A percentile compares a stretch with the other conserved stretches of the same genome.
Conservation (phyloP, 805 yeast species). For the Nakazawaea pomicola region DNA sequence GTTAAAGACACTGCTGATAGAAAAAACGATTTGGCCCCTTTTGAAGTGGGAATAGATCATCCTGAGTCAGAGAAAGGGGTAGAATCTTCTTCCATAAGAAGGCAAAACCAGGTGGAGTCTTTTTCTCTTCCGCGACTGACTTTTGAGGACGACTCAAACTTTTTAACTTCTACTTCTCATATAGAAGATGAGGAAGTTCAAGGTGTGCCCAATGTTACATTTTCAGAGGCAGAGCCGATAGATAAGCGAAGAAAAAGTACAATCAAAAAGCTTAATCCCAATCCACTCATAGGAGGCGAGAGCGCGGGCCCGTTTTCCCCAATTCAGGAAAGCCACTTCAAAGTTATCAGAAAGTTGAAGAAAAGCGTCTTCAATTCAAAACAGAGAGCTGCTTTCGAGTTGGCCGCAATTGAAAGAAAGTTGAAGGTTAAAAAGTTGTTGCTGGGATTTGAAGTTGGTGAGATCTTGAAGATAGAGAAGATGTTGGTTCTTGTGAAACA, state of each 20-base stretch:
- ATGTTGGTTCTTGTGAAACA: constrained; percentile 62
- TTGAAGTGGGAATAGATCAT: no score
- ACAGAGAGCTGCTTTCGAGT: constrained; percentile 15
- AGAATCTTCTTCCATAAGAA: not conserved
- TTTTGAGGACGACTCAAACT: no score
- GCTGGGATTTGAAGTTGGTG: constrained; percentile 43
- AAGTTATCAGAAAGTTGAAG: constrained; percentile 19
- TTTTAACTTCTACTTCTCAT: no score
- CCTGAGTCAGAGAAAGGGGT: no score
- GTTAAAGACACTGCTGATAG: no score
- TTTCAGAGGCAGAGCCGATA: no score
- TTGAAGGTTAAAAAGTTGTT: constrained; percentile 23
- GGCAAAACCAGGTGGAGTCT: no score
- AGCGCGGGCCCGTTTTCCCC: constrained; percentile 13
- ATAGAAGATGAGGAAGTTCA: not conserved
- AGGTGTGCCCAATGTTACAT: not conserved
- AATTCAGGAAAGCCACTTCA: constrained; percentile 16
- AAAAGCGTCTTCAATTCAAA: constrained; percentile 20
- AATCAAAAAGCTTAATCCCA: no score
- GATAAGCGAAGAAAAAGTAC: no score
- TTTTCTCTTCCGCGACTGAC: no score
- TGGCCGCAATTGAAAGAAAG: constrained; percentile 18
- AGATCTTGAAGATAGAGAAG: constrained; percentile 59
- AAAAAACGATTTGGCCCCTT: no score
- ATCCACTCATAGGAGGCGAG: not conserved